These are phyloP conservation scores for Erucastrum elatum DNA, from an alignment of 345 rosid species.

Conservation along the genomic window DNA sequence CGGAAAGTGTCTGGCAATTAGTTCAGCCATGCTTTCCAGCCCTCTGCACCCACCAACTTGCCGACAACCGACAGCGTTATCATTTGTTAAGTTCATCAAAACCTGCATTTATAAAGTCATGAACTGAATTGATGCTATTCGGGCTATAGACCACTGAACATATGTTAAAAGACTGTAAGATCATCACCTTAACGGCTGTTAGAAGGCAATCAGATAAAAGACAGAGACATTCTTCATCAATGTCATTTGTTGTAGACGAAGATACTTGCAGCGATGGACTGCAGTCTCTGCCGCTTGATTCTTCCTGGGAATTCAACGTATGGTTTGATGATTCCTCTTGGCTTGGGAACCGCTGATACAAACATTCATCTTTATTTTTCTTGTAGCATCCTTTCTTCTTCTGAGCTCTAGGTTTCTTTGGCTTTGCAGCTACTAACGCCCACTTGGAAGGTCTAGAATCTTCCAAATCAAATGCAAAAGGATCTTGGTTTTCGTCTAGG, in stretches of 20 bases:
- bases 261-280: conserved; percentile 46
- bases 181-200: conserved; percentile 79
- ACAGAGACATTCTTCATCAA: conserved; percentile 58
- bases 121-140: background rate
- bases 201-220: conserved; percentile 90
- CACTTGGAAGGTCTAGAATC: conserved; percentile 87
- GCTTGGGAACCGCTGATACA: conserved; percentile 44
- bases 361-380: conserved; percentile 46
- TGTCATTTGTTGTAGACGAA: conserved; percentile 41
- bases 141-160: background rate
- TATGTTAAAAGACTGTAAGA: conserved; percentile 5
- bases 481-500: conserved; percentile 68
- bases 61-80: conserved; percentile 79
- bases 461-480: conserved; percentile 87
- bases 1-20: conserved; percentile 86
- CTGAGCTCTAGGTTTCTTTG: conserved; percentile 47
- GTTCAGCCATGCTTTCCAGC: conserved; percentile 75
- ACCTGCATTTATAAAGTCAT: conserved; percentile 54
- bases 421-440: conserved; percentile 70
- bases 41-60: conserved; percentile 90
- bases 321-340: conserved; percentile 57
- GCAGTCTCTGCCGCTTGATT: conserved; percentile 45
- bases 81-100: conserved; percentile 95
- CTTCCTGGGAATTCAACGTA: conserved; percentile 44
- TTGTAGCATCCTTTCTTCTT: conserved; percentile 41